These are phyloP conservation scores for Cornus suecica DNA, from an alignment of 148 eudicot genomes.

Conservation along the genomic window DNA sequence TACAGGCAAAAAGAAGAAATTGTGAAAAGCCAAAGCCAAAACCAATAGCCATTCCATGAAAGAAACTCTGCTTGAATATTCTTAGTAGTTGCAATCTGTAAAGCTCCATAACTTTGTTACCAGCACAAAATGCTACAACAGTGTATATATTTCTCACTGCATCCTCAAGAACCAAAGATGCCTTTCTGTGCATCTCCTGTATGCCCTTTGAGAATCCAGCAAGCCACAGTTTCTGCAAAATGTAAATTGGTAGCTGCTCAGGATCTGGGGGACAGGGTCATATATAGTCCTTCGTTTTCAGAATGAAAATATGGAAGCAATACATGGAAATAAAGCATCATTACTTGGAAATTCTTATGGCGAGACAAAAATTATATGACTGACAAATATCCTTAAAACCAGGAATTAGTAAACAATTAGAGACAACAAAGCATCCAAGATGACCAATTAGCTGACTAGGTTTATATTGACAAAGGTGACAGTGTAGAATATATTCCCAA, in stretches of 20 bases:
- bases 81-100: constrained; percentile 66
- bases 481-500: neutral
- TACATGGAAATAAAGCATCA: neutral
- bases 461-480: neutral
- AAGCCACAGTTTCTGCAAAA: constrained; percentile 91
- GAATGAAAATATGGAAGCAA: neutral
- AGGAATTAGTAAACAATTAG: neutral
- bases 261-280: neutral
- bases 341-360: neutral
- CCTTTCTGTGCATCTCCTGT: constrained; percentile 98
- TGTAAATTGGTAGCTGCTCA: constrained; percentile 12
- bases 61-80: constrained; percentile 76
- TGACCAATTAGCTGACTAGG: neutral
- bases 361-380: neutral
- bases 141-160: constrained; percentile 97
- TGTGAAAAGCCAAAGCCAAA: constrained; percentile 93
- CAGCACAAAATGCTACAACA: constrained; percentile 95
- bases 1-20: constrained; percentile 93
- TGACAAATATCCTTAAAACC: neutral
- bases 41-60: constrained; percentile 93
- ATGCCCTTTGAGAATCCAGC: constrained; percentile 98
- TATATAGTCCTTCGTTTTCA: neutral
- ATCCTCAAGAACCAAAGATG: constrained; percentile 95
- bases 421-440: neutral
- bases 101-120: constrained; percentile 97